Evolutionary conservation across 768 basidiomycete genomes (phyloP).

Genomic region (Dendrothele bispora): DNA sequence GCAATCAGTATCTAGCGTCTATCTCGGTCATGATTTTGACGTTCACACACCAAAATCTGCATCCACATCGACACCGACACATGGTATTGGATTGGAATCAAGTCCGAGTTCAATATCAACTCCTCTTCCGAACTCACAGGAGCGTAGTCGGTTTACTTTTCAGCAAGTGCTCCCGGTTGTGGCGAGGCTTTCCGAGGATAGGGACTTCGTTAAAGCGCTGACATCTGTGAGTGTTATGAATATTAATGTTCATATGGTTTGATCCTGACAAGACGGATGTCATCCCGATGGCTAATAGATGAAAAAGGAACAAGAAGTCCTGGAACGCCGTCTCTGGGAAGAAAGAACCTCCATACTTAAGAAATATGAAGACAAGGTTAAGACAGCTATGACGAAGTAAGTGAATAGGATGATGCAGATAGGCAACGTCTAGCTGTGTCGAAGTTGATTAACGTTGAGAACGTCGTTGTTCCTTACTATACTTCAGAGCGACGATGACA

Average conservation of each 20-base stretch:
- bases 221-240: conserved; percentile 24
- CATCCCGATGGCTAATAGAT: conserved; percentile 42
- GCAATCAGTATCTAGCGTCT: neutral
- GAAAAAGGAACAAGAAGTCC: conserved; percentile 65
- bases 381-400: conserved; percentile 66
- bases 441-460: no score
- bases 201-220: conserved; percentile 48
- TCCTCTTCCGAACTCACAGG: conserved; percentile 17
- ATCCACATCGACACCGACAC: conserved; percentile 3
- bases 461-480: no score
- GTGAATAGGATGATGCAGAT: conserved; percentile 16
- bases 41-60: no score
- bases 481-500: conserved; percentile 66
- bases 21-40: no score
- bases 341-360: conserved; percentile 61
- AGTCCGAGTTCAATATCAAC: conserved; percentile 7
- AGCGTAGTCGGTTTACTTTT: conserved; percentile 53
- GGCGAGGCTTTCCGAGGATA: conserved; percentile 57
- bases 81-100: neutral
- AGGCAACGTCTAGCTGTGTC: conserved; percentile 2
- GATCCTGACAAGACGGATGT: conserved; percentile 3
- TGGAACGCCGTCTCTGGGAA: conserved; percentile 69
- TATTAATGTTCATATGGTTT: conserved; percentile 1
- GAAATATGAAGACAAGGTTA: conserved; percentile 72
- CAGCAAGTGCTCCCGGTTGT: conserved; percentile 70